Base-by-base conservation (phyloP, 1,284 basidiomycete species). In the Tausonia pullulans region DNA sequence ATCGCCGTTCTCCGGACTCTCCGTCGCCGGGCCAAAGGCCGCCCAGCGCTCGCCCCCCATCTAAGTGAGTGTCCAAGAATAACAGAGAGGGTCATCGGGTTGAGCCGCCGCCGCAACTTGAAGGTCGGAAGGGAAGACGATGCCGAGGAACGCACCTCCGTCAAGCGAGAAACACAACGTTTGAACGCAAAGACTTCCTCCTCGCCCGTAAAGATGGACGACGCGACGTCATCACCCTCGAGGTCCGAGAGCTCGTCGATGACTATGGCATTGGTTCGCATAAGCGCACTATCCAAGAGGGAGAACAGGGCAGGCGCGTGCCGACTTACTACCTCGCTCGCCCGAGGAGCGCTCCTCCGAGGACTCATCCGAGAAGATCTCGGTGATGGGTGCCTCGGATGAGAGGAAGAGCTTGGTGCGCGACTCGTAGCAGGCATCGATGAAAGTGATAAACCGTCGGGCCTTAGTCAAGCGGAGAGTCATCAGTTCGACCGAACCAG, bases 151-250 rank as follows among this genome's bases (percentile, higher is more conserved):
- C 27, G 27, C 92, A 96, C 95, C 76, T 96, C 86, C 46, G 90
- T 87, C 41, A 96, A 78, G 59, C 92, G 81, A 44, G 89, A 92
- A 71, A 92, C 93, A 49, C 91, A 93, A 59, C 93, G 82, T 9
- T 91, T 92, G 74, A 95, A 97, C 0, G 93, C 93, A 74, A 97
- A 96, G 6, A 95, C 74, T 76, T 97, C 93, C 75, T 96, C 93
- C 71, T 96, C 91, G 4, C 91, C 90, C 0, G 85, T 86, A 74
- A 96, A 97, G 76, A 97, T 87, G 39, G 90, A 87, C 64, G 87
- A 88, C 1, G 81, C 80, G 50, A 63, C 63, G 50, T 59, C 56
- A 14, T 63, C 58, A 40, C 57, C 51, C 45, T 64, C 46, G 14
- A 57, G 58, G 78, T 86, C 67, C 66, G 91, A 90, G 39, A 93